Evolutionary conservation across 345 rosid species (phyloP).

Genomic region (Erysimum cheiranthoides): DNA sequence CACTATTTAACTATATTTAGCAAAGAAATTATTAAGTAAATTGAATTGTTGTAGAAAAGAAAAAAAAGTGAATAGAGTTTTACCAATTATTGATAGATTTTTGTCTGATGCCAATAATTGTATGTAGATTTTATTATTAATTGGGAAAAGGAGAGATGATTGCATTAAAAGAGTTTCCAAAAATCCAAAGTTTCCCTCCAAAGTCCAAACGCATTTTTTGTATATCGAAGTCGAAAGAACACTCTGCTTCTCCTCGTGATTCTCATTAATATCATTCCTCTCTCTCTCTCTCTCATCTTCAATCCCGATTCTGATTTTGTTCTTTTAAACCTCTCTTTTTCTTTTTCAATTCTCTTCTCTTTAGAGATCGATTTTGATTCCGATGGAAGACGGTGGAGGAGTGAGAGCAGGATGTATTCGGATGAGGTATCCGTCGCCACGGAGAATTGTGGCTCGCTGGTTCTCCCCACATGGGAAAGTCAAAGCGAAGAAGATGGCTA

Average conservation of each 20-base stretch:
- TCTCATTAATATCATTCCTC: slow-evolving; percentile 38
- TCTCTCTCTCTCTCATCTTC: slow-evolving; percentile 23
- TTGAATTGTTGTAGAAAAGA: background rate
- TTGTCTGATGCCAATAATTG: background rate
- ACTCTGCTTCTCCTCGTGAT: slow-evolving; percentile 46
- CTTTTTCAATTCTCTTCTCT: background rate
- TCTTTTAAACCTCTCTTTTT: slow-evolving; percentile 16
- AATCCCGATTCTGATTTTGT: slow-evolving; percentile 21
- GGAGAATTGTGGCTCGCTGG: slow-evolving; percentile 37
- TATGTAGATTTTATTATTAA: background rate
- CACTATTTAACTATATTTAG: background rate
- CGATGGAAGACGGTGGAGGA: slow-evolving; percentile 40
- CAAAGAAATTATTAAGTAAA: background rate
- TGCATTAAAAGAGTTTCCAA: slow-evolving; percentile 37
- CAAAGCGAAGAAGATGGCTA: slow-evolving; percentile 23
- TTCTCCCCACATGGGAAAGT: slow-evolving; percentile 21
- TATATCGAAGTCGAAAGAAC: slow-evolving; percentile 23
- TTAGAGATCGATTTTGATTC: background rate
- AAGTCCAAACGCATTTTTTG: background rate
- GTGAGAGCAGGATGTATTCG: slow-evolving; percentile 40
- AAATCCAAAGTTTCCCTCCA: slow-evolving; percentile 48
- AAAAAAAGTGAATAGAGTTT: background rate
- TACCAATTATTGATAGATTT: background rate
- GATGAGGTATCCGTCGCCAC: slow-evolving; percentile 32
- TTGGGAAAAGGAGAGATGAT: slow-evolving; percentile 28